phyloP scores from a whole-genome alignment of 257 asterid species.

The Gentiana straminea region DNA sequence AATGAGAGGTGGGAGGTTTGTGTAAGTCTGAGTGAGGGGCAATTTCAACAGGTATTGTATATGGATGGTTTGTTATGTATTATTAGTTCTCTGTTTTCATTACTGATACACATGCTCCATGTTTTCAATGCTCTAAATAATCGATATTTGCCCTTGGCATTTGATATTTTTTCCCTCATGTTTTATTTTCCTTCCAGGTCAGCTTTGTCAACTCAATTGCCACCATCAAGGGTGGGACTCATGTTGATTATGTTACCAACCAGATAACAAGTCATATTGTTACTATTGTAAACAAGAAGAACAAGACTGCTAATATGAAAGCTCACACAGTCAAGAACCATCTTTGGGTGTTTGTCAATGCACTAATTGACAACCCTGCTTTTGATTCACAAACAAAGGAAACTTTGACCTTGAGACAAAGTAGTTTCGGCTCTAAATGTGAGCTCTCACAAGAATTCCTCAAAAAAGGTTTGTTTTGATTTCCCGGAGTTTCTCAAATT shows the following conservation, averaged over 20 bases:
- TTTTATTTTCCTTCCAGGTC: slow-evolving; percentile 39
- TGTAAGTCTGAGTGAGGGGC: slow-evolving; percentile 90
- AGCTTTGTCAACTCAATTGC: slow-evolving; percentile 91
- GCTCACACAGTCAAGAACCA: slow-evolving; percentile 79
- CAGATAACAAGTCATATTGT: slow-evolving; percentile 75
- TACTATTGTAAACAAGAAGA: slow-evolving; percentile 63
- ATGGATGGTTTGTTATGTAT: background rate
- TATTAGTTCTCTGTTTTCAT: background rate
- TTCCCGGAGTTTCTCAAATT: background rate
- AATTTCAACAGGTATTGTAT: slow-evolving; percentile 71
- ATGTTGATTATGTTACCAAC: slow-evolving; percentile 82
- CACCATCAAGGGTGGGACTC: slow-evolving; percentile 98
- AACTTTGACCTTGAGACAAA: slow-evolving; percentile 77
- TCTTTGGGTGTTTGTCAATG: slow-evolving; percentile 95
- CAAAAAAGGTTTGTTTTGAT: slow-evolving; percentile 47
- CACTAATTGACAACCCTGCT: slow-evolving; percentile 97
- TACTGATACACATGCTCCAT: background rate
- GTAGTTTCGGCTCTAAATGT: slow-evolving; percentile 90
- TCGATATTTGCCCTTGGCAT: background rate
- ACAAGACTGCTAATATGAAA: slow-evolving; percentile 57
- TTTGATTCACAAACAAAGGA: slow-evolving; percentile 99
- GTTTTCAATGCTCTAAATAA: background rate
- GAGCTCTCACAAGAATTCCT: slow-evolving; percentile 68
- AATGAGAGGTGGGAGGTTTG: slow-evolving; percentile 88
- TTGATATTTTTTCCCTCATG: background rate